Evolutionary conservation across 2,329 filamentous ascomycete genomes (phyloP).

Genomic region (Fonsecaea erecta): DNA sequence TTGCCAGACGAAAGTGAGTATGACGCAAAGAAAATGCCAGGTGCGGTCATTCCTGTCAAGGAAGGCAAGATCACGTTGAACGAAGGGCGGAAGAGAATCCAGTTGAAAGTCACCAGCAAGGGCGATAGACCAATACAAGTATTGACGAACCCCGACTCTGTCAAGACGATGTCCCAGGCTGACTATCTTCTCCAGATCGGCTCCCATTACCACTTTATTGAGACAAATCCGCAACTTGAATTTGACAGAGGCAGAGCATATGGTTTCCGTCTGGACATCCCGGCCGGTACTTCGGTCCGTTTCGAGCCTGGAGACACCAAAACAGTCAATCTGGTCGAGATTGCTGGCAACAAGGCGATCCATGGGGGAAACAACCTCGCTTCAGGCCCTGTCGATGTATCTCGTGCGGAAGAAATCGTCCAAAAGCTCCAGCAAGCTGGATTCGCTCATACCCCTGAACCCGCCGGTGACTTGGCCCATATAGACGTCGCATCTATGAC

Average conservation of each 20-base stretch:
- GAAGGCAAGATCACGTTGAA: slow-evolving; percentile 71
- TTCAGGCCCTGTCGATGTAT: slow-evolving; percentile 69
- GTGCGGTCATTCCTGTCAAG: slow-evolving; percentile 75
- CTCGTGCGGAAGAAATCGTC: slow-evolving; percentile 68
- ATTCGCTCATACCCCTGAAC: slow-evolving; percentile 77
- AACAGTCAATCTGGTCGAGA: slow-evolving; percentile 87
- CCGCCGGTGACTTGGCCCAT: slow-evolving; percentile 58
- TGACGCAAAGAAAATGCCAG: slow-evolving; percentile 70
- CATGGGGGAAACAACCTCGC: slow-evolving; percentile 83
- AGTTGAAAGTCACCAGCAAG: slow-evolving; percentile 77
- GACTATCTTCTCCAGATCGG: slow-evolving; percentile 60
- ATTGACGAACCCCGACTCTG: slow-evolving; percentile 16
- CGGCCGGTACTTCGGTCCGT: slow-evolving; percentile 86
- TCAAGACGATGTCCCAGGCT: slow-evolving; percentile 6
- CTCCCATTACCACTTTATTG: slow-evolving; percentile 94
- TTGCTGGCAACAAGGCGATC: slow-evolving; percentile 79
- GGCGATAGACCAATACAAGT: slow-evolving; percentile 91
- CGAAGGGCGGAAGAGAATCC: slow-evolving; percentile 72
- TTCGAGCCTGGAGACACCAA: slow-evolving; percentile 94
- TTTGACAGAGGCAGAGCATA: slow-evolving; percentile 85
- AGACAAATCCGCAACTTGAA: slow-evolving; percentile 86
- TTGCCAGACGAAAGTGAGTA: slow-evolving; percentile 68
- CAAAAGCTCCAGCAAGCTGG: slow-evolving; percentile 70
- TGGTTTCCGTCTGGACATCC: slow-evolving; percentile 84
- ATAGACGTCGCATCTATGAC: slow-evolving; percentile 73